Conservation (phyloP, 148 eudicot genomes). For the Cornus suecica region DNA sequence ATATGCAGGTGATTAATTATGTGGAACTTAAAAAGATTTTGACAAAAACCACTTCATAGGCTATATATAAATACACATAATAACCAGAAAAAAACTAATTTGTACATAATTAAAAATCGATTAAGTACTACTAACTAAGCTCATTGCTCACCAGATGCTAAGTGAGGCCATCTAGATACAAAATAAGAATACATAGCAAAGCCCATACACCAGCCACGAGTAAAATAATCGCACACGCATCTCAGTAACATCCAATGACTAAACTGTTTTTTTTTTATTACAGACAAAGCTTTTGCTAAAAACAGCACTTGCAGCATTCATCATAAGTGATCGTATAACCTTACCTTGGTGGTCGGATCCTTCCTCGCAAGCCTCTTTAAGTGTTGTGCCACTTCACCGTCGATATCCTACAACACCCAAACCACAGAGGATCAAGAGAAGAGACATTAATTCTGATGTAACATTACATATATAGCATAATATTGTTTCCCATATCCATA, state of each 20-base stretch:
- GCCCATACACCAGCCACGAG: background rate
- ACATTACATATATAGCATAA: background rate
- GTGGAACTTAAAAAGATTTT: too few species aligned
- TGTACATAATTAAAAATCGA: too few species aligned
- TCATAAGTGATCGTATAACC: background rate
- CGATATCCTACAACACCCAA: slow-evolving; percentile 58
- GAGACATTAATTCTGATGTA: background rate
- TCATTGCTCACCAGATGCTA: too few species aligned
- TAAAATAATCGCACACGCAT: background rate
- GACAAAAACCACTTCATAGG: too few species aligned
- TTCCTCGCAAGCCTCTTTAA: slow-evolving; percentile 88
- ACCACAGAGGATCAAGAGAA: background rate
- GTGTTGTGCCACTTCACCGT: slow-evolving; percentile 79
- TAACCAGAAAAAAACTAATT: too few species aligned
- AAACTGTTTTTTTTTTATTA: background rate
- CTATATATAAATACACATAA: too few species aligned
- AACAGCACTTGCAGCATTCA: background rate
- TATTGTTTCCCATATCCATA: background rate
- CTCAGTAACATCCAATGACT: background rate
- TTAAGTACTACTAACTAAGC: too few species aligned
- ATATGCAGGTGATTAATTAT: too few species aligned
- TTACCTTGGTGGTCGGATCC: slow-evolving; percentile 90
- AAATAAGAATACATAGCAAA: too few species aligned
- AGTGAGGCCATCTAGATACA: too few species aligned
- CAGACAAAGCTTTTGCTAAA: background rate